phyloP scores from a whole-genome alignment of 2,329 filamentous ascomycete genomes.

The Blastomyces silverae region DNA sequence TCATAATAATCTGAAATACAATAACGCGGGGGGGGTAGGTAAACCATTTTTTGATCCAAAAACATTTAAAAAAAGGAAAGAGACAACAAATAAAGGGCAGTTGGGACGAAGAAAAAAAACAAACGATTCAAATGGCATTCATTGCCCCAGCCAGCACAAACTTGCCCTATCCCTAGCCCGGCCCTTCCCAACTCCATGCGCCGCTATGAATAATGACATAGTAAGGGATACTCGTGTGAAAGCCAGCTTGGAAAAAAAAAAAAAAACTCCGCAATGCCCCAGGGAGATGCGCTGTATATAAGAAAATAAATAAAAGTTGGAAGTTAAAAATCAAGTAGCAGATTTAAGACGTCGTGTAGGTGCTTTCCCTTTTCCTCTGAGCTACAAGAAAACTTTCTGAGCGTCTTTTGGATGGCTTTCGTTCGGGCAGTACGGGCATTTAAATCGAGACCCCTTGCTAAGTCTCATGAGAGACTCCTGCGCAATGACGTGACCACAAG shows the following conservation, averaged over 20 bases:
- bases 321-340: not conserved
- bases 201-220: not conserved
- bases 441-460: conserved; percentile 73
- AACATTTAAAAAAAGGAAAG: not conserved
- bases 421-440: conserved; percentile 90
- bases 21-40: not conserved
- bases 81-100: no score
- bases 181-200: conserved; percentile 6
- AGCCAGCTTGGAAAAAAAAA: not conserved
- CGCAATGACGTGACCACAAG: conserved; percentile 90
- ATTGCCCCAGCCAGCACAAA: not conserved
- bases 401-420: conserved; percentile 76
- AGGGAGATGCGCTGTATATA: conserved; percentile 10
- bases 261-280: not conserved
- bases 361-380: not conserved
- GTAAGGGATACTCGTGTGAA: not conserved
- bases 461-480: conserved; percentile 73
- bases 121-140: not conserved
- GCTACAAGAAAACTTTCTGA: conserved; percentile 60
- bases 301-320: not conserved
- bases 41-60: not conserved
- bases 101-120: not conserved
- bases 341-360: not conserved
- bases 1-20: not conserved
- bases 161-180: not conserved